Evolutionary conservation across 352 stramenopile genomes (phyloP).

Genomic region (Peronospora farinosa): DNA sequence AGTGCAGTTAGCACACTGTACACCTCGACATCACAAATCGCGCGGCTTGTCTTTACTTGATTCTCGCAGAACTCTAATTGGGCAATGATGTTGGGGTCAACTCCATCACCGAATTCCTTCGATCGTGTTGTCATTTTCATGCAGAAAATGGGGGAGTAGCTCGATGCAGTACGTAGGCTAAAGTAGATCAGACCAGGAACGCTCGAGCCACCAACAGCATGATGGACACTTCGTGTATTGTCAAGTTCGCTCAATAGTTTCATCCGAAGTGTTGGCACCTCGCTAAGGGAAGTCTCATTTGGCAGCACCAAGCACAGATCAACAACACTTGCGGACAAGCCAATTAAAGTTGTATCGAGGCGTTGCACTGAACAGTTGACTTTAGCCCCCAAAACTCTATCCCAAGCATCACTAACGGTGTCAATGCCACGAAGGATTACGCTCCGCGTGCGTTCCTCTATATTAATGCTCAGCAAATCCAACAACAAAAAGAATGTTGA

Average conservation of each 20-base stretch:
- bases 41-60: constrained; percentile 7
- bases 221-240: not conserved
- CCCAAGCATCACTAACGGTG: constrained; percentile 16
- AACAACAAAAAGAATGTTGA: constrained; percentile 11
- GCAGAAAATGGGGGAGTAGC: constrained; percentile 24
- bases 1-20: constrained; percentile 29
- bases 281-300: constrained; percentile 1
- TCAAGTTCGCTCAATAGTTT: constrained; percentile 17
- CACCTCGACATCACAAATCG: constrained; percentile 21
- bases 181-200: constrained; percentile 27
- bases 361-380: constrained; percentile 13
- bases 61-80: constrained; percentile 24
- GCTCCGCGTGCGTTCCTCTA: constrained; percentile 25
- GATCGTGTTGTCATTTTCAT: constrained; percentile 18
- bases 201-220: constrained; percentile 9
- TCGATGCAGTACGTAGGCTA: constrained; percentile 13
- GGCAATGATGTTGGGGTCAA: not conserved
- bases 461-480: constrained; percentile 21
- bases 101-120: not conserved
- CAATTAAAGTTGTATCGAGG: constrained; percentile 34
- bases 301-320: constrained; percentile 28
- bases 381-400: not conserved
- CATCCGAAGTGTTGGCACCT: constrained; percentile 4
- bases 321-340: constrained; percentile 21
- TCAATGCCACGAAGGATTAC: constrained; percentile 10